phyloP scores from a whole-genome alignment of 805 yeast genomes.

The Yamadazyma sp. region DNA sequence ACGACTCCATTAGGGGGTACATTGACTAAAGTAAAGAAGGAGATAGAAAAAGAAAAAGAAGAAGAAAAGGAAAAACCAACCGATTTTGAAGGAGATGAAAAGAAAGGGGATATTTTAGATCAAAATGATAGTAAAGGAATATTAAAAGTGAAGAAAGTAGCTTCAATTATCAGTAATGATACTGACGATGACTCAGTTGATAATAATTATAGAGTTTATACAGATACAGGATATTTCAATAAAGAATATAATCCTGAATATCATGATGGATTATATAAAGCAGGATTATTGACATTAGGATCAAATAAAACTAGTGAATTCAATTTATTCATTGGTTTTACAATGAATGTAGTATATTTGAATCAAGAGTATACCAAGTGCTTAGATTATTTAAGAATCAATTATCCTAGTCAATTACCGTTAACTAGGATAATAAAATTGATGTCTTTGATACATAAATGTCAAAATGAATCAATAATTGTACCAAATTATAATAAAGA shows the following conservation, averaged over 20 bases:
- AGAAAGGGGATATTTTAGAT: slow-evolving; percentile 10
- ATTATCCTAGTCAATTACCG: slow-evolving; percentile 14
- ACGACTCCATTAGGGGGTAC: slow-evolving; percentile 56
- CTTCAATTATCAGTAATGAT: slow-evolving; percentile 4
- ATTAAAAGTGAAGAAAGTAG: background rate
- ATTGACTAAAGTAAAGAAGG: slow-evolving; percentile 13
- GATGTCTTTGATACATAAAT: slow-evolving; percentile 33
- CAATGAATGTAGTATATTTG: slow-evolving; percentile 22
- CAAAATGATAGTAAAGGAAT: background rate
- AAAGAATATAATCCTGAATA: slow-evolving; percentile 24
- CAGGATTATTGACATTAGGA: slow-evolving; percentile 20
- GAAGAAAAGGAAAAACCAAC: slow-evolving; percentile 29
- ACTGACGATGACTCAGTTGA: slow-evolving; percentile 10
- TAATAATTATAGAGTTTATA: slow-evolving; percentile 17
- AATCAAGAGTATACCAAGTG: slow-evolving; percentile 24
- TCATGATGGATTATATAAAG: slow-evolving; percentile 28
- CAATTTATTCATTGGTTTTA: slow-evolving; percentile 34
- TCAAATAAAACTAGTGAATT: slow-evolving; percentile 14
- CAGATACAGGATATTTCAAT: slow-evolving; percentile 31
- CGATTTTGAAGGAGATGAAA: too few species aligned
- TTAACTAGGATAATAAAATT: slow-evolving; percentile 19
- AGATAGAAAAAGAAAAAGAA: slow-evolving; percentile 23
- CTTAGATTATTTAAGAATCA: slow-evolving; percentile 21
- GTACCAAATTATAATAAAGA: slow-evolving; percentile 21
- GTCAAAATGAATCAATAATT: slow-evolving; percentile 19